phyloP scores from a whole-genome alignment of 2,329 filamentous ascomycete genomes.

The Sporothrix protearum region DNA sequence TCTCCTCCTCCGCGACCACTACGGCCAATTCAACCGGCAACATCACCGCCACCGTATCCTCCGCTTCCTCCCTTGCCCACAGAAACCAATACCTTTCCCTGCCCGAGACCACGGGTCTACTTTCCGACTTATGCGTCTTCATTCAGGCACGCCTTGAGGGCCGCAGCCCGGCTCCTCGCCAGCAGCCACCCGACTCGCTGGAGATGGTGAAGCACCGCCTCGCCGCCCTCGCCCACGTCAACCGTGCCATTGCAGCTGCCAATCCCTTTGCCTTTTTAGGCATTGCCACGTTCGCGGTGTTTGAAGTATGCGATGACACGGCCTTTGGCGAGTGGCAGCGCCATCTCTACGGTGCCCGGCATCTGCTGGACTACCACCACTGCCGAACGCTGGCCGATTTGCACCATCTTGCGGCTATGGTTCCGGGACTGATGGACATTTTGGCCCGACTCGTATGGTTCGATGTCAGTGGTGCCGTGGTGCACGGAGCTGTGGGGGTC shows the following conservation, averaged over 20 bases:
- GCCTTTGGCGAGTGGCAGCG: slow-evolving; percentile 41
- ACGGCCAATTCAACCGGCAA: neutral
- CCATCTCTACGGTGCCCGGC: slow-evolving; percentile 41
- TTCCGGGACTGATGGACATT: slow-evolving; percentile 39
- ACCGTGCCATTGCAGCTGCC: slow-evolving; percentile 39
- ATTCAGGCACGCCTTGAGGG: slow-evolving; percentile 27
- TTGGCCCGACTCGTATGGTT: slow-evolving; percentile 42
- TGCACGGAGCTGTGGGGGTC: slow-evolving; percentile 20
- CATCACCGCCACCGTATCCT: neutral
- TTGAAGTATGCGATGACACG: slow-evolving; percentile 43
- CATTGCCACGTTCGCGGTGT: slow-evolving; percentile 44
- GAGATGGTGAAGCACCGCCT: slow-evolving; percentile 30
- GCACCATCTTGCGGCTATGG: slow-evolving; percentile 34
- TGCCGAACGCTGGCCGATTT: slow-evolving; percentile 38
- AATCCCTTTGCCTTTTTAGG: slow-evolving; percentile 43
- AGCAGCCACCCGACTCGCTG: slow-evolving; percentile 20
- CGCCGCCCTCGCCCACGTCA: slow-evolving; percentile 38
- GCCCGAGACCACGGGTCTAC: slow-evolving; percentile 23
- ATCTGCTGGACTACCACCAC: slow-evolving; percentile 40
- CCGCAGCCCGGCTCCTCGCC: neutral
- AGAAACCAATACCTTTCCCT: slow-evolving; percentile 20
- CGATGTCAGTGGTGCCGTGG: slow-evolving; percentile 37
- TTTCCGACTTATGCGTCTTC: slow-evolving; percentile 26
- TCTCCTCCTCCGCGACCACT: neutral
- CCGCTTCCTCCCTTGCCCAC: neutral